Percentiles rank a stretch among this genome's conserved stretches.
Conservation (phyloP, 2,329 filamentous ascomycete genomes). For the Sphaerulina musiva region DNA sequence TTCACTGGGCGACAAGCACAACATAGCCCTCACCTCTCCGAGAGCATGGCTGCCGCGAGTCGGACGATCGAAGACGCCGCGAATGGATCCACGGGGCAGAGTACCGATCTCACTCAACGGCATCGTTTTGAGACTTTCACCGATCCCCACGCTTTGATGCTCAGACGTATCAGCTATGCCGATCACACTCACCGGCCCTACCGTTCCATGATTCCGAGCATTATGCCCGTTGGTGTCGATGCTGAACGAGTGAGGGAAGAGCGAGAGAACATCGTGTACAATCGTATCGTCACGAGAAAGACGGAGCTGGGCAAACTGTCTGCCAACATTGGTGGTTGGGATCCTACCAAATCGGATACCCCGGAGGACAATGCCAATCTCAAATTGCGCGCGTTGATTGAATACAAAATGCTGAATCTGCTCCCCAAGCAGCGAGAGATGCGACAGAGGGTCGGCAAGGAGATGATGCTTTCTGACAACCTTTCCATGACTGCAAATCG, state of each 20-base stretch:
- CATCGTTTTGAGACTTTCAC: constrained; percentile 65
- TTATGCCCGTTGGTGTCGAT: constrained; percentile 84
- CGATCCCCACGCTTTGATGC: constrained; percentile 59
- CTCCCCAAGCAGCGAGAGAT: constrained; percentile 81
- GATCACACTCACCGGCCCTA: constrained; percentile 71
- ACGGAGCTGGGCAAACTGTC: constrained; percentile 75
- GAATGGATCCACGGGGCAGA: constrained; percentile 35
- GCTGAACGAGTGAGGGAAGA: constrained; percentile 79
- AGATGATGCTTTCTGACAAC: constrained; percentile 94
- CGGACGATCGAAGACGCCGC: constrained; percentile 49
- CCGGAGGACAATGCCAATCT: constrained; percentile 68
- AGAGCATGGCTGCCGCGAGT: constrained; percentile 39
- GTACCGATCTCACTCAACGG: constrained; percentile 31
- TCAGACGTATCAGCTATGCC: constrained; percentile 63
- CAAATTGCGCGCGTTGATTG: constrained; percentile 85
- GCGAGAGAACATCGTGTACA: constrained; percentile 81
- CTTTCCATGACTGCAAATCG: constrained; percentile 96
- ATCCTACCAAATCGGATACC: constrained; percentile 63
- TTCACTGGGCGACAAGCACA: constrained; percentile 64
- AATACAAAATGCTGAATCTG: constrained; percentile 86
- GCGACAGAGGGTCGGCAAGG: constrained; percentile 77
- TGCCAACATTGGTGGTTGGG: constrained; percentile 81
- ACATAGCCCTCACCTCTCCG: constrained; percentile 38
- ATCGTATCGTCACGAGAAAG: constrained; percentile 79
- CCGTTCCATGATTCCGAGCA: constrained; percentile 73